phyloP scores from a whole-genome alignment of 257 asterid genomes.

The Agastache rugosa region DNA sequence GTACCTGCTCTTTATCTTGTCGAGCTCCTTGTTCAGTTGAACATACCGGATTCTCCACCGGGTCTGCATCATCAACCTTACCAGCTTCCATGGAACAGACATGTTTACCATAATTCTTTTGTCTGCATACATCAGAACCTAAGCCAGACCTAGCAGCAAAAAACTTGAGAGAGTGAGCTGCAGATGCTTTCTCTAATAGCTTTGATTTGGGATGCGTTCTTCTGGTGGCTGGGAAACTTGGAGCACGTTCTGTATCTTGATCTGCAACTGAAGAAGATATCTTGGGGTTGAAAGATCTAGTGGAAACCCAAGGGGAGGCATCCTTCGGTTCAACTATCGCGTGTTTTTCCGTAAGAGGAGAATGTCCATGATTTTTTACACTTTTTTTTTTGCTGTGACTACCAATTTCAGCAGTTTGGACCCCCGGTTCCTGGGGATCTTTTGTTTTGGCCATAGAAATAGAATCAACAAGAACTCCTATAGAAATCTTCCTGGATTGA shows the following conservation, averaged over 20 bases:
- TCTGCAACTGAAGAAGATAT: constrained; percentile 45
- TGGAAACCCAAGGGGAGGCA: constrained; percentile 68
- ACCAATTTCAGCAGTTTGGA: constrained; percentile 42
- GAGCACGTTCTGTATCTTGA: constrained; percentile 49
- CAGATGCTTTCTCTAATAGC: constrained; percentile 50
- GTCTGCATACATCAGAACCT: constrained; percentile 37
- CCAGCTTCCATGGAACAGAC: constrained; percentile 38
- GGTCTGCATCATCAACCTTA: constrained; percentile 44
- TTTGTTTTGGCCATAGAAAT: constrained; percentile 46
- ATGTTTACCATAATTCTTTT: constrained; percentile 34
- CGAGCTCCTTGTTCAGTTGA: constrained; percentile 46
- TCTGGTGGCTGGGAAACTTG: constrained; percentile 41
- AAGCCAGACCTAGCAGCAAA: constrained; percentile 44
- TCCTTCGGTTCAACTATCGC: constrained; percentile 44
- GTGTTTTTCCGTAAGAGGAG: constrained; percentile 47
- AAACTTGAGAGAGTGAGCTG: constrained; percentile 49
- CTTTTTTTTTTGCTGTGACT: constrained; percentile 43
- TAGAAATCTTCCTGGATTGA: constrained; percentile 82
- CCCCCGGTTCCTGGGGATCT: constrained; percentile 39
- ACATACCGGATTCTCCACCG: constrained; percentile 41
- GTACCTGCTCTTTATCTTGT: constrained; percentile 45
- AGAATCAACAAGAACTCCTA: constrained; percentile 72
- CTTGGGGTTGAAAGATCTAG: constrained; percentile 53
- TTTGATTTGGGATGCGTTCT: constrained; percentile 41
- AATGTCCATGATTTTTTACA: constrained; percentile 39